Percentiles rank a stretch among this genome's conserved stretches.
Evolutionary conservation across 371 early-diverging fungal genomes (phyloP).

Genomic region (Globomyces sp.): DNA sequence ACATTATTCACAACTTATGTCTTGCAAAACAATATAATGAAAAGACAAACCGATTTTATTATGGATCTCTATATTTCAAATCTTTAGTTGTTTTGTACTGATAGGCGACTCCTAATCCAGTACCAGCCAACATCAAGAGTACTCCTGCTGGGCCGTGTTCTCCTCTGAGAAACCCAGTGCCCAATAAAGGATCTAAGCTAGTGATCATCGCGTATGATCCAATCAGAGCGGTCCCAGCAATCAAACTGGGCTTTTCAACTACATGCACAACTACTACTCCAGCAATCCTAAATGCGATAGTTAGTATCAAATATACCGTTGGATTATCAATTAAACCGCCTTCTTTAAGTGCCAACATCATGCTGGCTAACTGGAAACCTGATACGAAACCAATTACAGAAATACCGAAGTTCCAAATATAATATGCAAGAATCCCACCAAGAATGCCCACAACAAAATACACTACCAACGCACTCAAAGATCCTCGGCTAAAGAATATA

Average conservation of each 20-base stretch:
- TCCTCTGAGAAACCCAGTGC: too few relatives aligned
- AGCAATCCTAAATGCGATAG: slow-evolving; percentile 53
- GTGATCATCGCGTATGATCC: slow-evolving; percentile 25
- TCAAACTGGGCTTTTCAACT: slow-evolving; percentile 35
- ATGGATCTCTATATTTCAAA: too few relatives aligned
- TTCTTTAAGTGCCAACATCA: slow-evolving; percentile 59
- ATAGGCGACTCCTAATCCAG: too few relatives aligned
- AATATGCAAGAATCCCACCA: slow-evolving; percentile 55
- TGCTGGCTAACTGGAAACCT: slow-evolving; percentile 34
- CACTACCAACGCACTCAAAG: background rate
- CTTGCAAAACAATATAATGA: too few relatives aligned
- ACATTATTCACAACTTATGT: too few relatives aligned
- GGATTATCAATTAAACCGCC: slow-evolving; percentile 55
- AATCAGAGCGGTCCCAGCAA: slow-evolving; percentile 28
- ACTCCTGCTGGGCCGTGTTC: too few relatives aligned
- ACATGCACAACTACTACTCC: slow-evolving; percentile 47
- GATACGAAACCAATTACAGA: slow-evolving; percentile 31
- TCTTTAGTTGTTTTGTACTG: too few relatives aligned
- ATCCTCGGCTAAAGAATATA: background rate
- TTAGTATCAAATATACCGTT: slow-evolving; percentile 63
- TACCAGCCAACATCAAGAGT: too few relatives aligned
- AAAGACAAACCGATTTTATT: too few relatives aligned
- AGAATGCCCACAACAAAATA: background rate
- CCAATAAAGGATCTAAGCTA: too few relatives aligned
- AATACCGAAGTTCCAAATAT: slow-evolving; percentile 28